phyloP scores from a whole-genome alignment of 2,329 filamentous ascomycete genomes.

The Cladosporium velox region DNA sequence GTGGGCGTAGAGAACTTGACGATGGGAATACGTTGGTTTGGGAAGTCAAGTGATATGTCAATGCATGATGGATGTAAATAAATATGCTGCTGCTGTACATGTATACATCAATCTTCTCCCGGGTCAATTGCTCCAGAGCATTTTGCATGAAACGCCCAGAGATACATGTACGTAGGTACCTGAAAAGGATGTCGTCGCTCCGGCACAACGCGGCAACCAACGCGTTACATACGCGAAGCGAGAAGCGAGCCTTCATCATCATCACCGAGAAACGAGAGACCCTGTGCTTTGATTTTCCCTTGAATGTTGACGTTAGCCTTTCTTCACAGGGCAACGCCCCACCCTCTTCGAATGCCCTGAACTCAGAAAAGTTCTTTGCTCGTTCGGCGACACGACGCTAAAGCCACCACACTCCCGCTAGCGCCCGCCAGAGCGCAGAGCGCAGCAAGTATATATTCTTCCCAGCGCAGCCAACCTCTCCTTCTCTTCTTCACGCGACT shows the following conservation, averaged over 20 bases:
- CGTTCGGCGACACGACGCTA: neutral
- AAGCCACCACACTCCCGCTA: neutral
- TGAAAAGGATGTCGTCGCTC: neutral
- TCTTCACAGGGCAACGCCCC: neutral
- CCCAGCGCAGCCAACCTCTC: neutral
- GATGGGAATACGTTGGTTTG: neutral
- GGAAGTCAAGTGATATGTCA: neutral
- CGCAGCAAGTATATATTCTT: conserved; percentile 3
- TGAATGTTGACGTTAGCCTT: neutral
- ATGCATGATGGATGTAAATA: neutral
- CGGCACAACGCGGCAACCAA: neutral
- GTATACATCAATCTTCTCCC: neutral
- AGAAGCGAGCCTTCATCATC: neutral
- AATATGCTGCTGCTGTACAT: neutral
- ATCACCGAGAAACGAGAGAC: neutral
- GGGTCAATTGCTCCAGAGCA: neutral
- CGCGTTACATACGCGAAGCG: neutral
- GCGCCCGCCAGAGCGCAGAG: neutral
- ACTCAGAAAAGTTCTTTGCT: neutral
- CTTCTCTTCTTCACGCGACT: conserved; percentile 4
- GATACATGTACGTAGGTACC: neutral
- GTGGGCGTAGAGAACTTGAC: neutral
- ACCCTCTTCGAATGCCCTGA: neutral
- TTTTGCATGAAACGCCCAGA: neutral
- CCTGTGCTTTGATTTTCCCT: neutral